These are phyloP conservation scores for Apiospora aurea DNA, from an alignment of 2,329 filamentous ascomycete genomes.

Conservation along the genomic window DNA sequence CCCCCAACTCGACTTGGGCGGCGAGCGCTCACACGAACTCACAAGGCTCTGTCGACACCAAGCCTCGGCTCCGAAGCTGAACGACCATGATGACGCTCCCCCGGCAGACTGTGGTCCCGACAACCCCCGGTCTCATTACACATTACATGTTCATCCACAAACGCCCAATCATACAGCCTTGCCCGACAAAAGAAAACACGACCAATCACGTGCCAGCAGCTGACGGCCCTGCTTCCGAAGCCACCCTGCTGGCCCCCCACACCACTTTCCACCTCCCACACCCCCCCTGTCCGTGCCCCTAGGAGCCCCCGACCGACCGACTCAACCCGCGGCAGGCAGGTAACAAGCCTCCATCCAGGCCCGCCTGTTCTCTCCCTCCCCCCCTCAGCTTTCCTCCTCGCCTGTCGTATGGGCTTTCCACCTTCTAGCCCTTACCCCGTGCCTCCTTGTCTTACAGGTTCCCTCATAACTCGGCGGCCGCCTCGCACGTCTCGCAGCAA, in stretches of 20 bases:
- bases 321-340: slow-evolving; percentile 3
- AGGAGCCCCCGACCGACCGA: not conserved
- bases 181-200: not conserved
- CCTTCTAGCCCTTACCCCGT: not conserved
- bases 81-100: not conserved
- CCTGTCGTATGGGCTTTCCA: no score
- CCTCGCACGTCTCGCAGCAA: slow-evolving; percentile 58
- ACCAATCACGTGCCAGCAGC: not conserved
- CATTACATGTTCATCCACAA: not conserved
- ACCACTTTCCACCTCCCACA: not conserved
- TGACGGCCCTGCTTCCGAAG: not conserved
- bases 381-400: slow-evolving; percentile 1
- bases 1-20: not conserved
- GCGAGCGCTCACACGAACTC: not conserved
- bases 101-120: not conserved
- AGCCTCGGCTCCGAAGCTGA: not conserved
- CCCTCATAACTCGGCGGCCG: slow-evolving; percentile 44
- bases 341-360: not conserved
- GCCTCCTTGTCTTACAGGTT: not conserved
- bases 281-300: not conserved
- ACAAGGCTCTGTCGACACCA: not conserved
- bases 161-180: not conserved
- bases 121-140: not conserved
- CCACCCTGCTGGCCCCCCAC: not conserved
- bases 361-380: not conserved